These are phyloP conservation scores for Oidiodendron maius DNA, from an alignment of 495 filamentous ascomycete genomes.

Conservation along the genomic window DNA sequence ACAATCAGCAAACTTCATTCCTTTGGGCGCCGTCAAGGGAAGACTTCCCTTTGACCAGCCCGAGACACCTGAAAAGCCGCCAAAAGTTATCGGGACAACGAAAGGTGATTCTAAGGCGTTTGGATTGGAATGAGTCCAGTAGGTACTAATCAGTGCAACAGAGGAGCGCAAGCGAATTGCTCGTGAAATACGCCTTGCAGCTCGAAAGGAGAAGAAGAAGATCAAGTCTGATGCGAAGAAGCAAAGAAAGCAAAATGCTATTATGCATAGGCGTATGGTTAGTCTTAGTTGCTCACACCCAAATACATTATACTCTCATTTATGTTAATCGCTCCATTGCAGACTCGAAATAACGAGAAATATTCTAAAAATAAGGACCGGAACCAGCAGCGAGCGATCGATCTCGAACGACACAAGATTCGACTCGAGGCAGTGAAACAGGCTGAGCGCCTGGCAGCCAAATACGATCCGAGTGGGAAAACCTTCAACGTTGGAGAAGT, in stretches of 20 bases:
- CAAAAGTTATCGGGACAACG: background rate
- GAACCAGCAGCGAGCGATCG: conserved; percentile 26
- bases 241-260: conserved; percentile 29
- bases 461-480: conserved; percentile 26
- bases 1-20: background rate
- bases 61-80: background rate
- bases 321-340: conserved; percentile 1
- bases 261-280: conserved; percentile 29
- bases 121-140: background rate
- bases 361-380: conserved; percentile 33
- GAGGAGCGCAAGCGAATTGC: conserved; percentile 17
- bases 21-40: background rate
- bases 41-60: background rate
- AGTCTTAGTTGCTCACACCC: background rate
- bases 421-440: conserved; percentile 25
- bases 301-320: background rate
- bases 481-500: conserved; percentile 32
- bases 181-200: conserved; percentile 2
- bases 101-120: background rate
- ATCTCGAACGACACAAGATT: conserved; percentile 26
- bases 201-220: conserved; percentile 16
- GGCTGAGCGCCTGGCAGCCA: conserved; percentile 25
- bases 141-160: conserved; percentile 2
- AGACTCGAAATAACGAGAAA: conserved; percentile 31
- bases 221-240: conserved; percentile 31